A percentile compares a stretch with the other conserved stretches of the same genome.
These are phyloP conservation scores for Monosporozyma servazzii DNA, from an alignment of 805 yeast genomes.

Conservation along the genomic window DNA sequence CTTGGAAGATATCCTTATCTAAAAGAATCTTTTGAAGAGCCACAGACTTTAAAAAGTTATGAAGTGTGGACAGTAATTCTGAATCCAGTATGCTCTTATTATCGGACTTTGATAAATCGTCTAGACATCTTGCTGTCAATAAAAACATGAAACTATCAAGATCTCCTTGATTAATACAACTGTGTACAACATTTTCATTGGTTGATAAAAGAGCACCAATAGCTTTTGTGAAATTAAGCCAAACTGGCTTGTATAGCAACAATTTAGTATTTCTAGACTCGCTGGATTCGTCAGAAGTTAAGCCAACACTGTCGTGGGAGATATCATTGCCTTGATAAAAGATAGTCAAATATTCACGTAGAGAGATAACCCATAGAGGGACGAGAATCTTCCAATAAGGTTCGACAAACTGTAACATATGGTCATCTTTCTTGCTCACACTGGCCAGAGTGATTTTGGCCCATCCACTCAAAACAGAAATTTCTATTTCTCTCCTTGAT, in stretches of 20 bases:
- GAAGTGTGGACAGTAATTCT: constrained; percentile 42
- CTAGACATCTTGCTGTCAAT: constrained; percentile 75
- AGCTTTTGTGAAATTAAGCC: constrained; percentile 74
- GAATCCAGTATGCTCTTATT: constrained; percentile 22
- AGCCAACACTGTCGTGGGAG: constrained; percentile 11
- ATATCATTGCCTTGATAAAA: constrained; percentile 38
- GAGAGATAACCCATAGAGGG: constrained; percentile 69
- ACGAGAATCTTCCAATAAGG: constrained; percentile 52
- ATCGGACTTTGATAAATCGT: constrained; percentile 44
- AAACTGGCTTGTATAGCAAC: constrained; percentile 39
- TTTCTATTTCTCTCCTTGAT: constrained; percentile 45
- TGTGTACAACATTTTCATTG: constrained; percentile 37
- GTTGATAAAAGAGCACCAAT: constrained; percentile 54
- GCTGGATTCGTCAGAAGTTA: neutral
- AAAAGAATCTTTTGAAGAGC: constrained; percentile 52
- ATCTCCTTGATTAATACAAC: constrained; percentile 44
- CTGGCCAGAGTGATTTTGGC: constrained; percentile 43
- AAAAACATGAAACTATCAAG: constrained; percentile 63
- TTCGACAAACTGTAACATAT: constrained; percentile 40
- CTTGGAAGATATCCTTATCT: constrained; percentile 61
- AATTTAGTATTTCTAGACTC: constrained; percentile 9
- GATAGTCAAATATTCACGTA: constrained; percentile 64
- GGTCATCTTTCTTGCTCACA: constrained; percentile 22
- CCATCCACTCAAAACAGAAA: constrained; percentile 65
- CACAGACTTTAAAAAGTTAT: constrained; percentile 46